Percentiles rank a stretch among this genome's conserved stretches.
Conservation (phyloP, 1,284 basidiomycete species). For the Rhodotorula sp. region DNA sequence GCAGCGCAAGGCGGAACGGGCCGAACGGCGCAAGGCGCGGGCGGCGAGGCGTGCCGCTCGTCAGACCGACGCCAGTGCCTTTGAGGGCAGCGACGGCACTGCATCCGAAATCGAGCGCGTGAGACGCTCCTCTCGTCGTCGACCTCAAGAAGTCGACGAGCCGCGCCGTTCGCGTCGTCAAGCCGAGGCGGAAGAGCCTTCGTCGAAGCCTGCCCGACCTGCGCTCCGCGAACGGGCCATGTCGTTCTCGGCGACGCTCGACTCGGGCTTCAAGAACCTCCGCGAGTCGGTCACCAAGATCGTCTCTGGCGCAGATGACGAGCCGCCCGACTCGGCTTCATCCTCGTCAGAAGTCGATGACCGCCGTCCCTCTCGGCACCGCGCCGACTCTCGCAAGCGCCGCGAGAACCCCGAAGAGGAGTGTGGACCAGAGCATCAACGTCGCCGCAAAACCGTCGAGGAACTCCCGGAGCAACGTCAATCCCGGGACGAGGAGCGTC, state of each 20-base stretch:
- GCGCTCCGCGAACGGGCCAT: slow-evolving; percentile 6
- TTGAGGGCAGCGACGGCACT: not conserved
- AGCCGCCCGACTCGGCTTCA: not conserved
- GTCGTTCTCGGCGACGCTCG: slow-evolving; percentile 24
- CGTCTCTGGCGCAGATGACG: slow-evolving; percentile 1
- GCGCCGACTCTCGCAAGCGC: not conserved
- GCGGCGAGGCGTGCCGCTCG: slow-evolving; percentile 10
- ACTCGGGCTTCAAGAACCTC: slow-evolving; percentile 19
- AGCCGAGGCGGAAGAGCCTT: not conserved
- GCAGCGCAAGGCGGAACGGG: slow-evolving; percentile 20
- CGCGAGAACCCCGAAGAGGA: not conserved
- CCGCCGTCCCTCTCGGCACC: not conserved
- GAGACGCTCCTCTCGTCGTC: not conserved
- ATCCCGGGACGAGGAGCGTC: not conserved
- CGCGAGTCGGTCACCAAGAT: slow-evolving; percentile 28
- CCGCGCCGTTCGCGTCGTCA: slow-evolving; percentile 2
- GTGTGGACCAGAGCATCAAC: too few species aligned
- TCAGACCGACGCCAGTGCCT: not conserved
- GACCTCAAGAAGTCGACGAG: not conserved
- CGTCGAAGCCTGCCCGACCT: not conserved
- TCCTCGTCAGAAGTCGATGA: not conserved
- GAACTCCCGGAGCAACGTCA: not conserved
- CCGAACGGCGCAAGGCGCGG: slow-evolving; percentile 11
- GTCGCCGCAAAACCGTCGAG: not conserved
- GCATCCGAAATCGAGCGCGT: not conserved